Conservation (phyloP, 345 rosid species). For the Citrus australasica region DNA sequence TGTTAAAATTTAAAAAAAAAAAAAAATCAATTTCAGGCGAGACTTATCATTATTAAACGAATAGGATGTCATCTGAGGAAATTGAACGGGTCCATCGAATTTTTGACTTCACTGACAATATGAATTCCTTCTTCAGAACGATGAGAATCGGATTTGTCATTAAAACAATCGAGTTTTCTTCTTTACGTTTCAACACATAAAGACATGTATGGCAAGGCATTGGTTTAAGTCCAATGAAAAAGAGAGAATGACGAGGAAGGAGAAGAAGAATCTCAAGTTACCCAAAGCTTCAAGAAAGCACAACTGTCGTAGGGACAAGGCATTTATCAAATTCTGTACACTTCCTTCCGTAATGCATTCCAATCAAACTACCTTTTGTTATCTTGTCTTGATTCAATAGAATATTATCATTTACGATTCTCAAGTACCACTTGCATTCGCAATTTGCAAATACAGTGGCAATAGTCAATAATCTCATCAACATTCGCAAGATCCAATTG, state of each 20-base stretch:
- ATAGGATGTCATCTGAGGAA: not conserved
- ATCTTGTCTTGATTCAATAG: not conserved
- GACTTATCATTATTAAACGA: not conserved
- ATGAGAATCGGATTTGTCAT: no score
- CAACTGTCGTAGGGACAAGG: not conserved
- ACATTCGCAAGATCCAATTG: not conserved
- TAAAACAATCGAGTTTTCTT: no score
- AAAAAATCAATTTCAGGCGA: no score
- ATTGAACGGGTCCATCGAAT: not conserved
- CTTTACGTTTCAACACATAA: not conserved
- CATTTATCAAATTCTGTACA: conserved; percentile 3
- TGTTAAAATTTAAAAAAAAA: no score
- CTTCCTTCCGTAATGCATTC: not conserved
- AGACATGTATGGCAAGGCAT: not conserved
- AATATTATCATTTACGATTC: conserved; percentile 1
- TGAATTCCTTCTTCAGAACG: no score
- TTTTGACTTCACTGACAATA: not conserved
- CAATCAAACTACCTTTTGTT: not conserved
- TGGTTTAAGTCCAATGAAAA: not conserved
- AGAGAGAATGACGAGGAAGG: not conserved
- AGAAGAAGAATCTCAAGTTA: not conserved
- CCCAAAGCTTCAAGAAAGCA: not conserved
- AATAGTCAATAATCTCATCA: not conserved
- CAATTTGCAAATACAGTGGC: not conserved
- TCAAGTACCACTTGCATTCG: not conserved